phyloP scores from a whole-genome alignment of 441 rosid genomes.

The Manihot esculenta region DNA sequence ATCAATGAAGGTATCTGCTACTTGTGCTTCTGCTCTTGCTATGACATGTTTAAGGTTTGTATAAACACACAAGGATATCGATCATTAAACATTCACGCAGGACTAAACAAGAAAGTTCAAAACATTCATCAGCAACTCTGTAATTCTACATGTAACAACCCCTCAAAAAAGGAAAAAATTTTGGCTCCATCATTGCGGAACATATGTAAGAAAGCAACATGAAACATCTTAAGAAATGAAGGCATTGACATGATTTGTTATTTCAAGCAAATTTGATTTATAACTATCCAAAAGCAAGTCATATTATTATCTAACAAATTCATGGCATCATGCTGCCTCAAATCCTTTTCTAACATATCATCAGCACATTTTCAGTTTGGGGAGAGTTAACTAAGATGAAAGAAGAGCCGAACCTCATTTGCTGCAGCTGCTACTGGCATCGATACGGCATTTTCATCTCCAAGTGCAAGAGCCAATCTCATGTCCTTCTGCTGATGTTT shows the following conservation, averaged over 20 bases:
- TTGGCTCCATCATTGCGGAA: too few relatives aligned
- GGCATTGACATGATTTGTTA: background rate
- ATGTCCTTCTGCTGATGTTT: constrained; percentile 97
- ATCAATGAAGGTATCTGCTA: background rate
- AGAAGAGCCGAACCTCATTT: constrained; percentile 59
- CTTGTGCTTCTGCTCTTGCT: background rate
- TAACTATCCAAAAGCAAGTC: background rate
- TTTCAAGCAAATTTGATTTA: background rate
- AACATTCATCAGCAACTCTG: constrained; percentile 5
- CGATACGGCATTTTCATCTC: constrained; percentile 85
- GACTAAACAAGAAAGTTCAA: background rate
- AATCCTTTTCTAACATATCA: background rate
- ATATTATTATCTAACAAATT: background rate
- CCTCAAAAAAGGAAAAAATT: too few relatives aligned
- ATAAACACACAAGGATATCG: constrained; percentile 2
- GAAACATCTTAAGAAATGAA: too few relatives aligned
- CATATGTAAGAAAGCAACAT: too few relatives aligned
- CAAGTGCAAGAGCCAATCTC: constrained; percentile 93
- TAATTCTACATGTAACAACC: too few relatives aligned
- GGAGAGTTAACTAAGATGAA: background rate
- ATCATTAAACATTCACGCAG: background rate
- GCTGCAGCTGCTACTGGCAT: constrained; percentile 96
- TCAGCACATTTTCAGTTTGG: background rate
- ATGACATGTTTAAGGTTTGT: background rate
- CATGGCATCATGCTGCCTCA: background rate